These are phyloP conservation scores for Stereum hirsutum DNA, from an alignment of 1,284 basidiomycete species.

Conservation along the genomic window DNA sequence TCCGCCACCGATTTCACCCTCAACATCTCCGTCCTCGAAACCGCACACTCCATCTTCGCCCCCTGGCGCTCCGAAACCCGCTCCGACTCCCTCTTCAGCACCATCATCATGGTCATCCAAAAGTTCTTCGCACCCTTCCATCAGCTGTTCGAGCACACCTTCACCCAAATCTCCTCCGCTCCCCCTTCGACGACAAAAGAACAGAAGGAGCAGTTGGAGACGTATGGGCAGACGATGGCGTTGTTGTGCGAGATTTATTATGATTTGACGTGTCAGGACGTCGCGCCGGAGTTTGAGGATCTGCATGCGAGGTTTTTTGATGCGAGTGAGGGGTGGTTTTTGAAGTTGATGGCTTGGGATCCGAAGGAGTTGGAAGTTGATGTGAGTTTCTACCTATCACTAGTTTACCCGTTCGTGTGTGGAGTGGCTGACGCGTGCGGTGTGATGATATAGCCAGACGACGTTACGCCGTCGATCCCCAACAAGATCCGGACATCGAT, in stretches of 20 bases:
- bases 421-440: not conserved
- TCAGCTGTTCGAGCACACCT: conserved; percentile 69
- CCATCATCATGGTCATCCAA: conserved; percentile 88
- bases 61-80: conserved; percentile 90
- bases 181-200: too few relatives aligned
- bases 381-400: conserved; percentile 33
- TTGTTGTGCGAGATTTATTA: conserved; percentile 85
- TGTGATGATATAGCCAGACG: conserved; percentile 58
- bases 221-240: conserved; percentile 68
- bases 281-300: conserved; percentile 94
- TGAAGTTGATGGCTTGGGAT: conserved; percentile 76
- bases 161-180: conserved; percentile 35
- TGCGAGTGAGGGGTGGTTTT: conserved; percentile 60
- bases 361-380: conserved; percentile 61
- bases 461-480: conserved; percentile 72
- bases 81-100: conserved; percentile 79
- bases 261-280: conserved; percentile 92
- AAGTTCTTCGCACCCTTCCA: conserved; percentile 84
- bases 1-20: conserved; percentile 74
- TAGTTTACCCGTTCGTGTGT: not conserved
- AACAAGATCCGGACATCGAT: conserved; percentile 86
- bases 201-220: conserved; percentile 30
- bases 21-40: conserved; percentile 87
- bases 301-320: conserved; percentile 77
- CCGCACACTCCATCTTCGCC: conserved; percentile 92